Evolutionary conservation across 306 rosid species (phyloP), one percentile per base, ranked within the genome.

Genomic region (Begonia fuchsioides): DNA sequence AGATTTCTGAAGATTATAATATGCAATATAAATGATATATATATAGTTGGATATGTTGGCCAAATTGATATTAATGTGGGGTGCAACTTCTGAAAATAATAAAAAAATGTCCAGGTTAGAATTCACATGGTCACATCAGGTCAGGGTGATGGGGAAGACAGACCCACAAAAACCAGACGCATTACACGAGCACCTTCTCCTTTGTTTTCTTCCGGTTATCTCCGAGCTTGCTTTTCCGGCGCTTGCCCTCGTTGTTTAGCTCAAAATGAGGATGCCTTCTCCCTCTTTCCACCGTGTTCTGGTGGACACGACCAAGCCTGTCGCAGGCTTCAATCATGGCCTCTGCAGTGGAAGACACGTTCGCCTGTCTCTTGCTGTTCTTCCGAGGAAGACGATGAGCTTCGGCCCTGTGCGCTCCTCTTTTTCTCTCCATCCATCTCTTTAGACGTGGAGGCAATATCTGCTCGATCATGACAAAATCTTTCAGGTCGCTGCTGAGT

Each of bases 201-300:
- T 58, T 77, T 81, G 82, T 81, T 63, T 56, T 68, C 50, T 54
- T 62, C 56, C 51, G 58, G 39, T 38, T 47, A 6, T 39, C 62
- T 35, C 47, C 13, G 44, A 50, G 50, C 39, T 54, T 39, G 50
- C 35, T 26, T 26, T 47, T 5, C 75, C 47, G 63, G 77, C 43
- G 60, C 64, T 15, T 45, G 17, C 17, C 44, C 67, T 63, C 38
- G 66, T 72, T 46, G 50, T 69, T 18, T 84, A 64, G 77, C 95
- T 74, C 55, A 74, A 69, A 61, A 61, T 68, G 68, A 70, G 65
- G 86, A 87, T 81, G 67, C 75, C 59, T 43, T 55, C 45, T 9
- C 64, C 55, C 48, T 48, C 58, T 45, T 68, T 58, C 52, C 54
- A 62, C 43, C 50, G 35, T 52, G 19, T 17, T 47, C 61, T 52